Evolutionary conservation across 2,329 filamentous ascomycete species (phyloP).

Genomic region (Aureobasidium sp.): DNA sequence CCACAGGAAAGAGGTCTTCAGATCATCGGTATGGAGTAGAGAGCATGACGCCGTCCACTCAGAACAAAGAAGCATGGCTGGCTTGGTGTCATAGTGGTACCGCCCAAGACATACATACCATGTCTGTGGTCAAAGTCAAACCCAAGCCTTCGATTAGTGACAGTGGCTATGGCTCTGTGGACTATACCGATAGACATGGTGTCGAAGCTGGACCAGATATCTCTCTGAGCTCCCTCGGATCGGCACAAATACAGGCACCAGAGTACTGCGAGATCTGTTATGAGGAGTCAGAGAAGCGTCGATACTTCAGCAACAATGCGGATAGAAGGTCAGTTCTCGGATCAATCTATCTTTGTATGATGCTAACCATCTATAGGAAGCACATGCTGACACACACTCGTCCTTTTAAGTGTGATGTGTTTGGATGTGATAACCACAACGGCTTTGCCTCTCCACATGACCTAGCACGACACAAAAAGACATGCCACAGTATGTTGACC

Average conservation of each 20-base stretch:
- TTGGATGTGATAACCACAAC: slow-evolving; percentile 3
- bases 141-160: neutral
- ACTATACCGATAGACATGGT: neutral
- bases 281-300: neutral
- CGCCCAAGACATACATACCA: neutral
- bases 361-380: neutral
- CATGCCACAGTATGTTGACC: slow-evolving; percentile 12
- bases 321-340: neutral
- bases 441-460: slow-evolving; percentile 14
- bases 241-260: neutral
- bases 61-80: neutral
- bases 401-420: slow-evolving; percentile 9
- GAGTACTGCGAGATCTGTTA: slow-evolving; percentile 4
- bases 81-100: neutral
- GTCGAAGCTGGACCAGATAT: neutral
- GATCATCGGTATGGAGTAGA: neutral
- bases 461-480: slow-evolving; percentile 13
- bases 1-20: neutral
- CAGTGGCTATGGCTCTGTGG: slow-evolving; percentile 5
- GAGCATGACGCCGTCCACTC: neutral
- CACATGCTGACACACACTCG: slow-evolving; percentile 11
- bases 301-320: slow-evolving; percentile 12
- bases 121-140: neutral
- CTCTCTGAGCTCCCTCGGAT: neutral
- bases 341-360: neutral